Evolutionary conservation across 2,329 filamentous ascomycete species (phyloP).

Genomic region (Didymella glomerata): DNA sequence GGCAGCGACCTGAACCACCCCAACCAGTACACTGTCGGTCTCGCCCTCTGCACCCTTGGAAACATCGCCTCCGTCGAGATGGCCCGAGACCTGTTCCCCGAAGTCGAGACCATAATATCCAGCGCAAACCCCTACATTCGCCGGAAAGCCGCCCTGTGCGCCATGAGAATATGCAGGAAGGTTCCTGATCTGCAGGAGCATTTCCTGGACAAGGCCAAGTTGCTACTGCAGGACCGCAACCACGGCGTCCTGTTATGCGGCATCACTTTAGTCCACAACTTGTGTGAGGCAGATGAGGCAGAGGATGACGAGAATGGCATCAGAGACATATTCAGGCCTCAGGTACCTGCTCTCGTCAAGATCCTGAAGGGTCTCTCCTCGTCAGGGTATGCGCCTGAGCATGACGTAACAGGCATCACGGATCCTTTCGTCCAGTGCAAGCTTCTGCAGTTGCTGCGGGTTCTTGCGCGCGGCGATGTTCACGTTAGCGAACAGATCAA

Average conservation of each 20-base stretch:
- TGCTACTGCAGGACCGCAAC: conserved; percentile 89
- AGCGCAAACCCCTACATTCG: conserved; percentile 98
- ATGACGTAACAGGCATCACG: conserved; percentile 97
- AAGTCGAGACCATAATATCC: conserved; percentile 90
- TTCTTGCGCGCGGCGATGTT: conserved; percentile 84
- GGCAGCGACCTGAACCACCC: conserved; percentile 90
- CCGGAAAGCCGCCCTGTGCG: conserved; percentile 96
- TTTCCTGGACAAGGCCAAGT: conserved; percentile 91
- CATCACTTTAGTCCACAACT: conserved; percentile 85
- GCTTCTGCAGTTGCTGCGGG: conserved; percentile 84
- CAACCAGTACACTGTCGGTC: conserved; percentile 97
- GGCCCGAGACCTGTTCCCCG: conserved; percentile 95
- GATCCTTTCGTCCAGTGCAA: conserved; percentile 98
- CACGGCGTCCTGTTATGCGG: conserved; percentile 95
- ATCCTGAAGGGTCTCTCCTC: conserved; percentile 91
- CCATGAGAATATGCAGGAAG: conserved; percentile 98
- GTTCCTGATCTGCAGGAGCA: conserved; percentile 97
- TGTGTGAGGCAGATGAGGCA: conserved; percentile 94
- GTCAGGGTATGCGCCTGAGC: conserved; percentile 95
- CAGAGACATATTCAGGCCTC: conserved; percentile 87
- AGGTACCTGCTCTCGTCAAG: conserved; percentile 85
- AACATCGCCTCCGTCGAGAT: conserved; percentile 99
- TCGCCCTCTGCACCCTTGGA: conserved; percentile 93
- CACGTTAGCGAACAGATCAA: conserved; percentile 97
- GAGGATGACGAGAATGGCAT: conserved; percentile 90